Conservation (phyloP, 345 rosid genomes). For the Linum tenue region DNA sequence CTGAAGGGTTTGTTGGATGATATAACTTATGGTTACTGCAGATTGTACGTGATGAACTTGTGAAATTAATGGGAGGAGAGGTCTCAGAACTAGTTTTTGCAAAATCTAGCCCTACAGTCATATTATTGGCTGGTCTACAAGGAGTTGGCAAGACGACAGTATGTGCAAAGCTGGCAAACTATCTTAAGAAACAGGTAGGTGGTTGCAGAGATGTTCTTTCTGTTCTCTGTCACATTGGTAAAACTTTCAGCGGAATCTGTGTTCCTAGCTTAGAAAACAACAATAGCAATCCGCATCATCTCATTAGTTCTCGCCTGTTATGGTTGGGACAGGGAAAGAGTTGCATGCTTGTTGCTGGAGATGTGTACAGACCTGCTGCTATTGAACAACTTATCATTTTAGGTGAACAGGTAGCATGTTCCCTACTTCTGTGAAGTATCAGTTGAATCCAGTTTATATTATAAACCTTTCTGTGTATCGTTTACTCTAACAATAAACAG, state of each 20-base stretch:
- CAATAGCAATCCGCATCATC: constrained; percentile 7
- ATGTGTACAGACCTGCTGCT: constrained; percentile 97
- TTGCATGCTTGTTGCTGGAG: constrained; percentile 97
- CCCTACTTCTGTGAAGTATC: not conserved
- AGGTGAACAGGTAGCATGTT: constrained; percentile 71
- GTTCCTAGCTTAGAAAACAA: not conserved
- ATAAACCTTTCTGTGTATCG: not conserved
- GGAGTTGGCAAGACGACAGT: constrained; percentile 99
- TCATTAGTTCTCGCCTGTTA: constrained; percentile 9
- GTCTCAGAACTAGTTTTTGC: constrained; percentile 82
- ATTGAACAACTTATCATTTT: constrained; percentile 92
- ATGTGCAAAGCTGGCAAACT: constrained; percentile 82
- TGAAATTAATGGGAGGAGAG: constrained; percentile 97
- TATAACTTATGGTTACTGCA: constrained; percentile 21
- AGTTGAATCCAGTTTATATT: not conserved
- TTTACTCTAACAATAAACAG: not conserved
- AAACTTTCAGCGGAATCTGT: not conserved
- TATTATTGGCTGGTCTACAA: constrained; percentile 89
- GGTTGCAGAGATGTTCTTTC: not conserved
- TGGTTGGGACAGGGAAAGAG: constrained; percentile 57
- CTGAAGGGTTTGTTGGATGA: not conserved
- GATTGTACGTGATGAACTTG: constrained; percentile 86
- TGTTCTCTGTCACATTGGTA: not conserved
- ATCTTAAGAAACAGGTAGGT: constrained; percentile 82
- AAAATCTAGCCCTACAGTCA: constrained; percentile 73